Conservation (phyloP, 495 filamentous ascomycete genomes). For the Podospora australis region DNA sequence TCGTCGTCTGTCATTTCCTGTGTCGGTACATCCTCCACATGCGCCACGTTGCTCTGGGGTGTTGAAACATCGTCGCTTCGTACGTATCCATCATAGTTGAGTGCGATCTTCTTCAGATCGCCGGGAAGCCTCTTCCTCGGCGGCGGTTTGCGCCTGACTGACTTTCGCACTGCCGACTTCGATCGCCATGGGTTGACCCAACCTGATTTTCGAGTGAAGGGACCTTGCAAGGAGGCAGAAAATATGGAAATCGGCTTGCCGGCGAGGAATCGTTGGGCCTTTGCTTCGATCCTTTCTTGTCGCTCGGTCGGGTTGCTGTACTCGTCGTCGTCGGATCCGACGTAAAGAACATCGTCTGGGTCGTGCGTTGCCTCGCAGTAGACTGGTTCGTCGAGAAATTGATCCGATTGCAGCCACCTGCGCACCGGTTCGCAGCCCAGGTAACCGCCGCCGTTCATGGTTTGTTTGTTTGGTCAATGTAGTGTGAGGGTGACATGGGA, state of each 20-base stretch:
- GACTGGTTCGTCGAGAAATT: slow-evolving; percentile 27
- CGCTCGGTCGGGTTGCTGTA: slow-evolving; percentile 44
- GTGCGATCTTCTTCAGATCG: slow-evolving; percentile 5
- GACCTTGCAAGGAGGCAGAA: slow-evolving; percentile 56
- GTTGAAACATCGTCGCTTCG: slow-evolving; percentile 22
- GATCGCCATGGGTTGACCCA: slow-evolving; percentile 62
- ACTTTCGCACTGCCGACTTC: slow-evolving; percentile 1
- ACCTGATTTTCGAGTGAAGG: slow-evolving; percentile 47
- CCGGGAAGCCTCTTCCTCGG: neutral
- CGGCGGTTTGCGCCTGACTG: slow-evolving; percentile 2
- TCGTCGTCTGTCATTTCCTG: slow-evolving; percentile 12
- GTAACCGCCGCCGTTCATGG: too few species aligned
- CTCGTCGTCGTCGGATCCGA: slow-evolving; percentile 55
- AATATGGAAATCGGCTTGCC: slow-evolving; percentile 53
- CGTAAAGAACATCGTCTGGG: slow-evolving; percentile 35
- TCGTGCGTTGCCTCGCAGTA: slow-evolving; percentile 37
- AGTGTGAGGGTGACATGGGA: neutral
- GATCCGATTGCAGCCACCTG: slow-evolving; percentile 17
- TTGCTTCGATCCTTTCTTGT: slow-evolving; percentile 49
- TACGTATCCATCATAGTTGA: too few species aligned
- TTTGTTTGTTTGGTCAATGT: slow-evolving; percentile 4
- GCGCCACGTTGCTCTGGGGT: slow-evolving; percentile 20
- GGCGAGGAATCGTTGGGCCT: slow-evolving; percentile 52
- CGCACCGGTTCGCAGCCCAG: neutral
- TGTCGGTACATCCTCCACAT: slow-evolving; percentile 2